phyloP scores from a whole-genome alignment of 768 basidiomycete genomes.

The Lyophyllum semitale region DNA sequence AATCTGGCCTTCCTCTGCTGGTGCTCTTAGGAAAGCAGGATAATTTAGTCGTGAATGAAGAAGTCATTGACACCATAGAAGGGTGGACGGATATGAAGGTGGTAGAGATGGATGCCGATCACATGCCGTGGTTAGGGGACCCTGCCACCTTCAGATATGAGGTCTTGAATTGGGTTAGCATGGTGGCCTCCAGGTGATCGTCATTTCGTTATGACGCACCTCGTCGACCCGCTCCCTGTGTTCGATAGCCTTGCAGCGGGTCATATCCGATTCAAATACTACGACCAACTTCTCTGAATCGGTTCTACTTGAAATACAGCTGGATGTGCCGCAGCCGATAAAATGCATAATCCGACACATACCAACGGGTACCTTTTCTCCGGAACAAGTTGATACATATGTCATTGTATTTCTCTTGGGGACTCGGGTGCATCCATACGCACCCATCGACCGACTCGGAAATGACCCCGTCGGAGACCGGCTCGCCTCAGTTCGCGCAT shows the following conservation, averaged over 20 bases:
- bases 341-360: background rate
- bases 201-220: background rate
- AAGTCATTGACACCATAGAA: constrained; percentile 19
- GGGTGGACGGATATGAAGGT: constrained; percentile 27
- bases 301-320: background rate
- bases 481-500: background rate
- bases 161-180: constrained; percentile 24
- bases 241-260: background rate
- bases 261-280: background rate
- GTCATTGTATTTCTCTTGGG: background rate
- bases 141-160: constrained; percentile 22
- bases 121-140: constrained; percentile 28
- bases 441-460: background rate
- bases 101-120: too few relatives aligned
- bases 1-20: constrained; percentile 25
- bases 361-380: background rate
- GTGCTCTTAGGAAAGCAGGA: constrained; percentile 27
- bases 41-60: constrained; percentile 21
- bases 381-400: background rate
- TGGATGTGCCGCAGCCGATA: background rate
- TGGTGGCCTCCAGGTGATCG: constrained; percentile 11
- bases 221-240: background rate
- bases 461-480: background rate
- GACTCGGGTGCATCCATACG: background rate
- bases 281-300: background rate